Evolutionary conservation across 345 rosid species (phyloP), one percentile per base, ranked within the genome.

Genomic region (Iberis pinnata): DNA sequence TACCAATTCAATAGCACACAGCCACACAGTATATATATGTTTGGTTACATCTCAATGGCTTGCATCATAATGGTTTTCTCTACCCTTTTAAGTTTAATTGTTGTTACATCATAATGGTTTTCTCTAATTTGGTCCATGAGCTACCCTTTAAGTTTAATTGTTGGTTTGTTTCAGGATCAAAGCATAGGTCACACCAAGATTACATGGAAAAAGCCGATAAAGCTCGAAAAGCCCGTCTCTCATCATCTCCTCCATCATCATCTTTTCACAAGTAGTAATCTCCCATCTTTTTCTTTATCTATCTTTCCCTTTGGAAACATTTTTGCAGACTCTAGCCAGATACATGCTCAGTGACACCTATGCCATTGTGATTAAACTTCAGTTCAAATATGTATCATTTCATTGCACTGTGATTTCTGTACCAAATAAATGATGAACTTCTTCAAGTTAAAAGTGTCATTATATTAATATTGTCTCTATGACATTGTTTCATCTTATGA

Each of bases 161-260:
- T 19, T 52, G 45, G 52, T 47, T 17, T 55, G 17, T 46, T 59
- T 48, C 50, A 92, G 97, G 93, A 33, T 14, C 96, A 24, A 83
- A 81, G 84, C 98, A 92, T 53, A 79, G 59, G 32, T 88, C 96
- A 0, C 95, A 88, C 61, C 98, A 92, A 83, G 98, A 92, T 70
- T 92, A 92, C 77, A 6, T 92, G 93, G 98, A 92, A 46, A 88
- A 66, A 49, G 97, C 97, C 1, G 98, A 92, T 70, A 80, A 77
- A 71, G 97, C 97, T 44, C 73, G 93, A 27, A 78, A 60, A 51
- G 80, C 75, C 13, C 84, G 95, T 36, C 93, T 92, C 48, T 92
- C 96, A 15, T 73, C 87, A 43, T 56, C 78, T 24, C 20, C 71
- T 12, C 53, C 73, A n/a, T n/a, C n/a, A n/a, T n/a, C n/a, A n/a